Percentiles rank a stretch among this genome's conserved stretches.
Evolutionary conservation across 306 rosid genomes (phyloP).

Genomic region (Quercus dentata): DNA sequence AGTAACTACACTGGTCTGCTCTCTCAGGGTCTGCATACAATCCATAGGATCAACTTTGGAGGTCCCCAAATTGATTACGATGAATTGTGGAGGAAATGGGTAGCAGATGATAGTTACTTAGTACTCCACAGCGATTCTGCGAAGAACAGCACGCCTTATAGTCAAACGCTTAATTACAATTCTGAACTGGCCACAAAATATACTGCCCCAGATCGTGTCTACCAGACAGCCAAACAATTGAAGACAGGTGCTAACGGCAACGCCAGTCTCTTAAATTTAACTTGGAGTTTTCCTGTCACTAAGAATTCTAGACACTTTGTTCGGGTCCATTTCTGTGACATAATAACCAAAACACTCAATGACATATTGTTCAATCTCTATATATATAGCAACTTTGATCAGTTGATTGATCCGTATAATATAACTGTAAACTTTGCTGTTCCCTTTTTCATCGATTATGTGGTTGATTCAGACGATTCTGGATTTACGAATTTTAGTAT

Average conservation of each 20-base stretch:
- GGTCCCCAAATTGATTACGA: not conserved
- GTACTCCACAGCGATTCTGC: not conserved
- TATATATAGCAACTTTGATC: not conserved
- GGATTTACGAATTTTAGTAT: constrained; percentile 12
- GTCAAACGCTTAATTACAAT: rapidly evolving
- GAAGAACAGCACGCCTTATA: rapidly evolving
- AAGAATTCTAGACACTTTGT: constrained; percentile 20
- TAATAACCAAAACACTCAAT: rapidly evolving
- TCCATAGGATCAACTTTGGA: constrained; percentile 38
- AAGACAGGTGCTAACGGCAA: rapidly evolving
- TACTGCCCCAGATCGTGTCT: constrained; percentile 20
- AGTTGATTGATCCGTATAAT: rapidly evolving
- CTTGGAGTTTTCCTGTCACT: constrained; percentile 35
- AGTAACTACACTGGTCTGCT: not conserved
- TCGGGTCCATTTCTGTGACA: constrained; percentile 41
- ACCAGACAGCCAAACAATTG: constrained; percentile 8
- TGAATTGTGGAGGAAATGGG: constrained; percentile 32
- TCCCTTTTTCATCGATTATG: constrained; percentile 32
- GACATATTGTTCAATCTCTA: not conserved
- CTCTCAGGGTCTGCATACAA: constrained; percentile 25
- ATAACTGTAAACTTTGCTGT: rapidly evolving
- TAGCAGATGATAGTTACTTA: constrained; percentile 21
- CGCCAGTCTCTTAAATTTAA: not conserved
- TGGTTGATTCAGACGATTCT: constrained; percentile 26
- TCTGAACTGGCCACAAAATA: not conserved